Conservation (phyloP, 2,329 filamentous ascomycete species). For the Xylaria multiplex region DNA sequence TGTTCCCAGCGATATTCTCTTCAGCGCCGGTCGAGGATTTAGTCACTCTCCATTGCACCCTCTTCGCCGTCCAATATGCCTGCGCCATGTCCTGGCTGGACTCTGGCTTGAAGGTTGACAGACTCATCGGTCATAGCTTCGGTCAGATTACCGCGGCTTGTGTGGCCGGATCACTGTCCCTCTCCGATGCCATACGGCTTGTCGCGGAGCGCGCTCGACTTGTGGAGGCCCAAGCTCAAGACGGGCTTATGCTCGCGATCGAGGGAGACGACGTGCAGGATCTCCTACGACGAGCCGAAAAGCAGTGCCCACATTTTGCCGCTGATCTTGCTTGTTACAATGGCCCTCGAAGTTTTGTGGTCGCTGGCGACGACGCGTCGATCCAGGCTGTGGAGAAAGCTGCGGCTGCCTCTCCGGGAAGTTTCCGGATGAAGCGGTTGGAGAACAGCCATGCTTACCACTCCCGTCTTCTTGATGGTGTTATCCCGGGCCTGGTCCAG, state of each 20-base stretch:
- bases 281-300: too few relatives aligned
- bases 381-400: slow-evolving; percentile 1
- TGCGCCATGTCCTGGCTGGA: slow-evolving; percentile 50
- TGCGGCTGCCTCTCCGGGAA: too few relatives aligned
- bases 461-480: neutral
- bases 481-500: neutral
- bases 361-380: neutral
- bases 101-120: slow-evolving; percentile 44
- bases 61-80: slow-evolving; percentile 47
- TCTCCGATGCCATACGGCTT: slow-evolving; percentile 47
- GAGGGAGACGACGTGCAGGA: too few relatives aligned
- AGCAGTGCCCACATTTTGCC: too few relatives aligned
- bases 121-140: slow-evolving; percentile 53
- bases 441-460: slow-evolving; percentile 6
- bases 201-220: slow-evolving; percentile 28
- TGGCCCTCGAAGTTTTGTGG: slow-evolving; percentile 1
- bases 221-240: too few relatives aligned
- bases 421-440: neutral
- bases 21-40: neutral
- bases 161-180: slow-evolving; percentile 46
- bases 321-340: slow-evolving; percentile 24
- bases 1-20: neutral
- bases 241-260: too few relatives aligned
- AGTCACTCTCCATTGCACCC: too few relatives aligned
- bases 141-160: slow-evolving; percentile 55